These are phyloP conservation scores for Mycena rebaudengoi DNA, from an alignment of 768 basidiomycete species.

Conservation along the genomic window DNA sequence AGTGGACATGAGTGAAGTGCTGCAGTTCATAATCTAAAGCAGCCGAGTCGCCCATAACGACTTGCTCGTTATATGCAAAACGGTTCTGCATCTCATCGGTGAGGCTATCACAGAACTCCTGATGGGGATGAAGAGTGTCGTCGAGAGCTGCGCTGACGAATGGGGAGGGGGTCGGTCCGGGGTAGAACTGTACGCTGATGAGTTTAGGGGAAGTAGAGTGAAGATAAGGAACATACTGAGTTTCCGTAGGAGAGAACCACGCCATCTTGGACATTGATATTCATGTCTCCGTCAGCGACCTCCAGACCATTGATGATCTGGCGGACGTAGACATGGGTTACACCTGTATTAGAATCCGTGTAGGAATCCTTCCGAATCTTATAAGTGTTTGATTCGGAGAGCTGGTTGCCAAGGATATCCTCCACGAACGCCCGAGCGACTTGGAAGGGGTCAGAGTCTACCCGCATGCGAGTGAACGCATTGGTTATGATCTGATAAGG, in stretches of 20 bases:
- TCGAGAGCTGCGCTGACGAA: slow-evolving; percentile 39
- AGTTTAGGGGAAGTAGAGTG: background rate
- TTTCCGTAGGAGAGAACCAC: slow-evolving; percentile 86
- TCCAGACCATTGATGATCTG: slow-evolving; percentile 89
- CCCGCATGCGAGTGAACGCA: slow-evolving; percentile 47
- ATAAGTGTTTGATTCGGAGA: slow-evolving; percentile 52
- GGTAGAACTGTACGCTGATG: slow-evolving; percentile 88
- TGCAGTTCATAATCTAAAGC: slow-evolving; percentile 29
- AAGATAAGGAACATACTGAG: slow-evolving; percentile 62
- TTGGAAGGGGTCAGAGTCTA: slow-evolving; percentile 58
- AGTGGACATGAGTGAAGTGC: slow-evolving; percentile 55
- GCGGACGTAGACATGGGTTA: slow-evolving; percentile 89
- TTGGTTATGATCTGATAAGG: slow-evolving; percentile 56
- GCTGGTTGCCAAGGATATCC: slow-evolving; percentile 52
- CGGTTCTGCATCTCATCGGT: slow-evolving; percentile 43
- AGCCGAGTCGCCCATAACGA: slow-evolving; percentile 39
- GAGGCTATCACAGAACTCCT: slow-evolving; percentile 60
- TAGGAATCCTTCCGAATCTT: slow-evolving; percentile 85
- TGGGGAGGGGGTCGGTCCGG: slow-evolving; percentile 60
- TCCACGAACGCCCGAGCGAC: slow-evolving; percentile 72
- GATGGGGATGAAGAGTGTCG: slow-evolving; percentile 54
- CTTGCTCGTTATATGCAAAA: slow-evolving; percentile 44
- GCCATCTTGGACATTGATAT: slow-evolving; percentile 90
- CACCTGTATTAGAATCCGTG: slow-evolving; percentile 84
- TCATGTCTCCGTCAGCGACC: slow-evolving; percentile 91